These are phyloP conservation scores for Penicillium nordicum DNA, from an alignment of 2,329 filamentous ascomycete genomes.

Conservation along the genomic window DNA sequence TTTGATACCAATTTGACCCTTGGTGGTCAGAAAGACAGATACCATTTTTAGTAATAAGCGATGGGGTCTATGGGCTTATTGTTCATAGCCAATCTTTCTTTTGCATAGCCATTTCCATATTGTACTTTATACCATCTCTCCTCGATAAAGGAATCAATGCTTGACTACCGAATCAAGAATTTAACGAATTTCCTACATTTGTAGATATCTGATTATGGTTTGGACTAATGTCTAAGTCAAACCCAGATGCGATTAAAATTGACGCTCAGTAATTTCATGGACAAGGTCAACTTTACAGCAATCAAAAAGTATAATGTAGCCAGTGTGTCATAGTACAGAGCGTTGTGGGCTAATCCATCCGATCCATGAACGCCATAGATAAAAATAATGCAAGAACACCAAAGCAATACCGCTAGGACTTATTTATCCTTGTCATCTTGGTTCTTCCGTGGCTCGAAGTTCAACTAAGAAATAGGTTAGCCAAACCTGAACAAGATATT, in stretches of 20 bases:
- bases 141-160: conserved; percentile 15
- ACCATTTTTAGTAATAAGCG: conserved; percentile 8
- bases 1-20: conserved; percentile 6
- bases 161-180: conserved; percentile 6
- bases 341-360: not conserved
- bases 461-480: conserved; percentile 48
- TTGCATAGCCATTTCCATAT: conserved; percentile 21
- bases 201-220: not conserved
- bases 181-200: not conserved
- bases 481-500: not conserved
- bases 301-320: not conserved
- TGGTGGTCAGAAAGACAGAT: conserved; percentile 7
- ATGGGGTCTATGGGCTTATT: conserved; percentile 7
- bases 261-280: not conserved
- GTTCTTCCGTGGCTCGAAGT: conserved; percentile 65
- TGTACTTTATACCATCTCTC: conserved; percentile 28
- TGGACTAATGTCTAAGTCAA: not conserved
- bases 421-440: conserved; percentile 50
- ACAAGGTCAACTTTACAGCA: not conserved
- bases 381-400: conserved; percentile 1
- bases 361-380: conserved; percentile 3
- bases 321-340: not conserved
- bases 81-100: conserved; percentile 6
- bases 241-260: not conserved
- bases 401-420: not conserved